Base-by-base conservation (phyloP, 1,139 yeast genomes). In the Yarrowia galli region DNA sequence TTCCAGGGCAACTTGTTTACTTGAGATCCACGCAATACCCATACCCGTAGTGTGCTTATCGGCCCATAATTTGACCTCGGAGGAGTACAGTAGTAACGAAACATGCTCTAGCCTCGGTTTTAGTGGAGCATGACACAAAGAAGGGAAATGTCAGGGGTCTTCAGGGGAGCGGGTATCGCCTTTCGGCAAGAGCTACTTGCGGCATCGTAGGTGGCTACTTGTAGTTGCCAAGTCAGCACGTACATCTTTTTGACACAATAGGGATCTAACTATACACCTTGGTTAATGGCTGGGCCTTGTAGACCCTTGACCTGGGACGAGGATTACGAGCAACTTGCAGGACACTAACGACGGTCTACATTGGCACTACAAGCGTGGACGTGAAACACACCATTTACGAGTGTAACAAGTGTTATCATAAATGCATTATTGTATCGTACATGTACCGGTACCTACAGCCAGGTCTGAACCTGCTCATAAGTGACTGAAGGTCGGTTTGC, bases 361-460 rank as follows among this genome's bases (percentile, higher is more conserved):
- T 28, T 22, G 28, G 32, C 32, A 28, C 49, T 45, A 25, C 51
- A 46, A n/a, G 35, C 13, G 38, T 10, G 15, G 15, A 35, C 13
- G 15, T 35, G 36, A 35, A 35, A 35, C 36, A 35, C 13, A 22
- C 53, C 35, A 48, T 6, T 7, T 6, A 28, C 32, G 6, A 28
- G 10, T 28, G 2, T 12, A 12, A 4, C 15, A 51, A 5, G 40
- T 35, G 25, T 13, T 35, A 4, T 13, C 22, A 4, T 16, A 54
- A 54, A 54, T 54, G 61, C 61, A 54, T 53, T 53, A 16, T 40
- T 40, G 46, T 54, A 25, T 40, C 23, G 45, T 53, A 38, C 45
- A 54, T 15, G 38, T 18, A 7, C n/a, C 20, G 9, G 15, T 16
- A 9, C 28, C 15, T 25, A 54, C 23, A 54, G 36, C 61, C 61